These are phyloP conservation scores for Cyberlindnera petersonii DNA, from an alignment of 805 yeast species.

Conservation along the genomic window DNA sequence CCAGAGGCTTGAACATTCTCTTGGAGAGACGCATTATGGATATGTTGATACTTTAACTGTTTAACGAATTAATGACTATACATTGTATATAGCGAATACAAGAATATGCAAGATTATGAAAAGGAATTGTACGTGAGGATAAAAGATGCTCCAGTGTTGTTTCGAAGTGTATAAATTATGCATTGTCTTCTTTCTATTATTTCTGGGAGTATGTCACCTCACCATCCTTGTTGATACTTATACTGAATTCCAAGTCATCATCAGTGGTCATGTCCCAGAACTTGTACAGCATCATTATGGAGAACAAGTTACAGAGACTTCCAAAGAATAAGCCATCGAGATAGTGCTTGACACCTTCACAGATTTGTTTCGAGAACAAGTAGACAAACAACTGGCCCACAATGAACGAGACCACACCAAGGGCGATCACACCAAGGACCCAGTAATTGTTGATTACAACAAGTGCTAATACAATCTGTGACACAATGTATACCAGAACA, in stretches of 20 bases:
- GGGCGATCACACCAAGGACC: constrained; percentile 81
- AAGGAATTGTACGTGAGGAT: too few species aligned
- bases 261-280: constrained; percentile 95
- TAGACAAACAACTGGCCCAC: constrained; percentile 78
- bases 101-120: too few species aligned
- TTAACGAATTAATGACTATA: not conserved
- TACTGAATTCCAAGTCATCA: constrained; percentile 91
- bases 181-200: not conserved
- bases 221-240: constrained; percentile 46
- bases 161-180: not conserved
- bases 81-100: too few species aligned
- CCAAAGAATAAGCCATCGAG: constrained; percentile 88
- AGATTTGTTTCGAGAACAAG: constrained; percentile 61
- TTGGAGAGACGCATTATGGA: constrained; percentile 8
- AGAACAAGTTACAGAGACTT: constrained; percentile 70
- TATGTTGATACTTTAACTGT: constrained; percentile 6
- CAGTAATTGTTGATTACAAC: constrained; percentile 72
- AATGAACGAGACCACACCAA: constrained; percentile 70
- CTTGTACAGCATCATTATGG: constrained; percentile 93
- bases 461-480: constrained; percentile 65
- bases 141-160: too few species aligned
- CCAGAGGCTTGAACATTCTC: constrained; percentile 17
- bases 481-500: constrained; percentile 55
- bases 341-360: constrained; percentile 75
- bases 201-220: constrained; percentile 26